Evolutionary conservation across 1,284 basidiomycete species (phyloP), one percentile per base, ranked within the genome.

Genomic region (Cryptococcus sp.): DNA sequence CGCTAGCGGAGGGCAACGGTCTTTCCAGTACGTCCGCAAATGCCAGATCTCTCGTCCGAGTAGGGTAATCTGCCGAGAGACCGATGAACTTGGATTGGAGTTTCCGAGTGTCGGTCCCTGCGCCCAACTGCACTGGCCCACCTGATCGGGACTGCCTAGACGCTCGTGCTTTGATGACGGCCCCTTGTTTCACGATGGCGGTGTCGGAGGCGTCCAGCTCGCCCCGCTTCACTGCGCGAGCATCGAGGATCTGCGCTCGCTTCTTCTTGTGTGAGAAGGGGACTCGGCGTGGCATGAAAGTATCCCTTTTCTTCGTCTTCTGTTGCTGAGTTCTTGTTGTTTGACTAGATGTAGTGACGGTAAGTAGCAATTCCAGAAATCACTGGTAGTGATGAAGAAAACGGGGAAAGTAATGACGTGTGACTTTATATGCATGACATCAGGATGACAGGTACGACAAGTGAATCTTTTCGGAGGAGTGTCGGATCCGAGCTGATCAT

Each of bases 161-260:
- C 10, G 30, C 30, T 46, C 10, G 62, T 58, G 38, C 50, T 60
- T 35, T 35, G 30, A 35, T 35, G 8, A 35, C 30, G 13, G 30
- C 30, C 8, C 30, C 30, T 35, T 35, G 30, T 13, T 35, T 35
- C 30, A 35, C 30, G 30, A 35, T 13, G 30, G 30, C 7, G 8
- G 30, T 35, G 8, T 35, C 30, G 30, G 30, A 35, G 10, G 30
- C 30, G 30, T 35, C 48, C 5, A 82, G 71, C 64, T 91, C 88
- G 19, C 89, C 90, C 39, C 90, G 85, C 74, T 93, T 93, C 38
- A 87, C 78, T 0, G 90, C 90, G n/a, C 90, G 86, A 68, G 88
- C 89, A 59, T 85, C 81, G 71, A 88, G 85, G 5, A 86, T 81
- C 62, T 88, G 83, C 7, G 83, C 62, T 67, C 87, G 90, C 68